phyloP scores from a whole-genome alignment of 2,329 filamentous ascomycete species.

The Penicillium sp. region DNA sequence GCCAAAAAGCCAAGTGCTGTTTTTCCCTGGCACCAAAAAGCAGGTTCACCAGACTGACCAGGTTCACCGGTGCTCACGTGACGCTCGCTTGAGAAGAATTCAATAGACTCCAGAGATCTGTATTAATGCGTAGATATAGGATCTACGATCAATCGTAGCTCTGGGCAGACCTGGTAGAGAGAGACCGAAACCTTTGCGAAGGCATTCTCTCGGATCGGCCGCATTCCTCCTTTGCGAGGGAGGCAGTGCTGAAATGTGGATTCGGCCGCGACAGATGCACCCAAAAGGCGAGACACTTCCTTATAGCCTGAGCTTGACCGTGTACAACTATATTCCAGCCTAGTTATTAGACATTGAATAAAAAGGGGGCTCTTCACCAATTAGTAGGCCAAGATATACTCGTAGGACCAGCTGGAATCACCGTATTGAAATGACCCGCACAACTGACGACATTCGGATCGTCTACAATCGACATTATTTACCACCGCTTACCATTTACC shows the following conservation, averaged over 20 bases:
- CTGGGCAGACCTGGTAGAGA: conserved; percentile 6
- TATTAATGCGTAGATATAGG: neutral
- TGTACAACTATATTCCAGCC: neutral
- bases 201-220: conserved; percentile 17
- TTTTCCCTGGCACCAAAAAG: neutral
- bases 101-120: neutral
- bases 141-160: neutral
- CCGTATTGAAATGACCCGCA: conserved; percentile 16
- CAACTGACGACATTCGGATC: conserved; percentile 5
- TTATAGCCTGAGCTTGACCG: neutral
- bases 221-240: conserved; percentile 16
- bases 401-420: neutral
- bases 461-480: neutral
- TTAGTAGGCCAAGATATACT: neutral
- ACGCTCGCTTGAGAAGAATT: neutral
- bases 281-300: neutral
- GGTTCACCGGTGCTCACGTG: neutral
- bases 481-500: neutral
- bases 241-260: conserved; percentile 17
- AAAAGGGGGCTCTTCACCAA: neutral
- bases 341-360: neutral
- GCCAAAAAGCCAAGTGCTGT: neutral
- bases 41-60: neutral
- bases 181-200: conserved; percentile 19
- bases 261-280: neutral